Base-by-base conservation (phyloP, 805 yeast species). In the Ascoidea asiatica region DNA sequence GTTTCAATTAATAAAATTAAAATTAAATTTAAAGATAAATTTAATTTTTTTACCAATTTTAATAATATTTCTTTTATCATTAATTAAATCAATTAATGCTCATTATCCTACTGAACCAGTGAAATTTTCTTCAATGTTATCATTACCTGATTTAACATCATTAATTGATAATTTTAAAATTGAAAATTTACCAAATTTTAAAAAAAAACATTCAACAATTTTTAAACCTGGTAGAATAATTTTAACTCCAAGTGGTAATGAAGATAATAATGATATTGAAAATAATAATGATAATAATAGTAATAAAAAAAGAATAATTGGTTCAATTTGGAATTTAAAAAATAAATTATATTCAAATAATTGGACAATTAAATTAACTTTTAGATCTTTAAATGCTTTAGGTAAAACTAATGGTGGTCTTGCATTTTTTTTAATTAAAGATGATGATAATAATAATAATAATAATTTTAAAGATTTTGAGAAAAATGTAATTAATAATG, bases 351-450 rank as follows among this genome's bases (percentile, higher is more conserved):
- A 50, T 48, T 50, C 19, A 59, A 62, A 18, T 50, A 63, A 65
- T 46, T 77, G 78, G 70, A 72, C 89, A 0, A 51, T 77, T 7
- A 88, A 82, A 51, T 55, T 74, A 40, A 73, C 81, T 2, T 70
- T 81, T 51, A 70, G 92, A 59, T 74, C 84, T 41, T 57, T 73
- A 5, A 83, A 83, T 5, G 62, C 64, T 5, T 49, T 50, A 33
- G 80, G 79, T 0, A 53, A 57, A 39, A 69, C 75, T 0, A 64
- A 62, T 13, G 76, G 82, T 52, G 86, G 86, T 0, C 53, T 79
- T 20, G 64, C 82, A 0, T 59, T 81, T 41, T 79, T 80, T 73
- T 57, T 79, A 33, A 53, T 74, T n/a, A 66, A 66, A 35, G 54
- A 57, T 13, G 49, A 49, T 18, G 43, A 51, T 8, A 48, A 50